Evolutionary conservation across 2,329 filamentous ascomycete genomes (phyloP), one percentile per base, ranked within the genome.

Genomic region (Trichoderma simmonsii): DNA sequence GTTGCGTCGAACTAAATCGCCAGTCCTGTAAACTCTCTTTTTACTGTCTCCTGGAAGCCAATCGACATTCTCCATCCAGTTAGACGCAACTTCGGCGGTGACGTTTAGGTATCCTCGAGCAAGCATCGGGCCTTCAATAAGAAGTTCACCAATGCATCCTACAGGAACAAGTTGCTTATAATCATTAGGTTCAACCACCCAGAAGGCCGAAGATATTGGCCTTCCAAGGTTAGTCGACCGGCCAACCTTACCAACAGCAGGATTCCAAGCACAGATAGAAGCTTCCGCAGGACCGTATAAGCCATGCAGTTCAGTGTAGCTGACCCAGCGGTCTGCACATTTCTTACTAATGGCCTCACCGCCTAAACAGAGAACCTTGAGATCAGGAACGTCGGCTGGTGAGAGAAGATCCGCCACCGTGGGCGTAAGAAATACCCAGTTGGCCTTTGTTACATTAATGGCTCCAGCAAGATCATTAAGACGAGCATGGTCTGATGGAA

Each of bases 61-160:
- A 14, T 73, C 62, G 26, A 73, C 71, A 11, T 71, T 67, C 11
- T 71, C 62, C 54, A 73, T 61, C 71, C 71, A 73, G n/a, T 73
- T 73, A 2, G 68, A 61, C 28, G 74, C 73, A 24, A 74, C 71
- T 1, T 75, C 73, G 3, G 74, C 72, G 5, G 28, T 71, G 11
- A 39, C 71, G 21, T 59, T 68, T 11, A 75, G 51, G 28, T 74
- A 74, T n/a, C 75, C 75, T 4, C 76, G 72, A 11, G 76, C 74
- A 18, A 77, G 73, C 14, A 74, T 73, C 3, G 73, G 73, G 2
- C 75, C 75, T 59, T 77, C 74, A 28, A 77, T 74, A 6, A 77
- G 65, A 6, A 77, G 72, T 36, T 77, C 76, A 4, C 75, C 76
- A 2, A 76, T 54, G 7, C 70, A 70, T 24, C 74, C 71, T 57